These are phyloP conservation scores for Fusarium sambucinum DNA, from an alignment of 2,329 filamentous ascomycete genomes.

Conservation along the genomic window DNA sequence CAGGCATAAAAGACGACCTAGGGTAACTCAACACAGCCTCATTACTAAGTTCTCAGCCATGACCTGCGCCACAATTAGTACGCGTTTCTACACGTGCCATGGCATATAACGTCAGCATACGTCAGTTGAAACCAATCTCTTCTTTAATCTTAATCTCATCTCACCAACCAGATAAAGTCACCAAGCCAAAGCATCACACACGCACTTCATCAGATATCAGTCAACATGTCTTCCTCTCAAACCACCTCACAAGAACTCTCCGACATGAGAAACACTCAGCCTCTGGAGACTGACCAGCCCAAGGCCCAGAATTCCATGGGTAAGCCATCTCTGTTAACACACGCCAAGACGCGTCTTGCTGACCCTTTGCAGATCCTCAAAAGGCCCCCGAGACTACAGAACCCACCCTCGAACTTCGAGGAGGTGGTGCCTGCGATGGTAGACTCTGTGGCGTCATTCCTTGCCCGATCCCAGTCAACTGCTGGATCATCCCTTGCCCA, in stretches of 20 bases:
- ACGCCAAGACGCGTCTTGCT: not conserved
- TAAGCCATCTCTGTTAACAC: not conserved
- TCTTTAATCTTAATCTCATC: not conserved
- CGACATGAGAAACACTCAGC: constrained; percentile 4
- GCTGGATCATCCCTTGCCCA: constrained; percentile 35
- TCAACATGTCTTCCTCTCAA: constrained; percentile 6
- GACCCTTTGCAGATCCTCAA: constrained; percentile 4
- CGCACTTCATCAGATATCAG: accelerated
- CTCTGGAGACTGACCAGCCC: constrained; percentile 21
- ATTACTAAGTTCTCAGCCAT: not conserved
- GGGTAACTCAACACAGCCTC: not conserved
- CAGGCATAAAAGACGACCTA: not conserved
- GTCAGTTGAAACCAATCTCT: constrained; percentile 11
- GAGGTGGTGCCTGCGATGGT: constrained; percentile 30
- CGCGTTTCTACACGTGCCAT: not conserved
- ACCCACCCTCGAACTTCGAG: constrained; percentile 16
- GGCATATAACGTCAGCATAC: constrained; percentile 22
- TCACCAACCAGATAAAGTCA: not conserved
- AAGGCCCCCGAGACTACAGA: constrained; percentile 18
- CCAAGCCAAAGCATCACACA: not conserved
- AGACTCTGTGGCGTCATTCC: constrained; percentile 29
- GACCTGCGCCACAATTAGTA: not conserved
- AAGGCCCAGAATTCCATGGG: constrained; percentile 25
- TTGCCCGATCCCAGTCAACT: constrained; percentile 30
- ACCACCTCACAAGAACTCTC: constrained; percentile 9